Percentiles rank a stretch among this genome's conserved stretches.
These are phyloP conservation scores for Harringtonia lauricola DNA, from an alignment of 2,329 filamentous ascomycete genomes.

Conservation along the genomic window DNA sequence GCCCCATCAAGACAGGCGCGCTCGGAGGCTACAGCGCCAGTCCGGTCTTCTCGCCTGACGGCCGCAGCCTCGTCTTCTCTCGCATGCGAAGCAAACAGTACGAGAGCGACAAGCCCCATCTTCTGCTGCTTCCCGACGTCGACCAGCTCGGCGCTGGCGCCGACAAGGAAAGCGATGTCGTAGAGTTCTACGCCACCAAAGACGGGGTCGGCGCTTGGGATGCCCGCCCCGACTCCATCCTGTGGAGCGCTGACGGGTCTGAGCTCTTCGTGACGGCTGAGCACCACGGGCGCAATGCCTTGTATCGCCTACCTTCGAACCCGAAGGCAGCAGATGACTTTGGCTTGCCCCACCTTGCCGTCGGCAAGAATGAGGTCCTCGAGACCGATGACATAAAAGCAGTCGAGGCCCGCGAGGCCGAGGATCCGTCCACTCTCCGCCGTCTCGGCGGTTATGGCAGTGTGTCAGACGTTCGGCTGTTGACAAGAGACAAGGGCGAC, in stretches of 20 bases:
- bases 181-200: conserved; percentile 50
- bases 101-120: conserved; percentile 66
- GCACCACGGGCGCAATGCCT: conserved; percentile 48
- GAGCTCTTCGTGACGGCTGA: conserved; percentile 66
- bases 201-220: conserved; percentile 57
- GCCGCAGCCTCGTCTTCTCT: conserved; percentile 61
- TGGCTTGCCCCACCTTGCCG: conserved; percentile 36
- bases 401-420: not conserved
- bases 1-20: conserved; percentile 26
- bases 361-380: conserved; percentile 18
- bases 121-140: conserved; percentile 55
- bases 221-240: conserved; percentile 39
- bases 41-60: conserved; percentile 66
- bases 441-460: conserved; percentile 29
- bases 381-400: not conserved
- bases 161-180: conserved; percentile 27
- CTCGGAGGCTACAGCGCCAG: conserved; percentile 52
- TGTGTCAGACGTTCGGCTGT: conserved; percentile 42
- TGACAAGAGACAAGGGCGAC: conserved; percentile 20
- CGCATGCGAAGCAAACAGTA: conserved; percentile 70
- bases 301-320: conserved; percentile 51
- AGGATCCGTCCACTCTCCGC: not conserved
- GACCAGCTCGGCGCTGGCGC: conserved; percentile 30
- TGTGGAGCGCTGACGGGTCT: conserved; percentile 47
- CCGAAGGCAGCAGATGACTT: conserved; percentile 23